phyloP scores from a whole-genome alignment of 768 basidiomycete genomes.

The Suillus discolor region DNA sequence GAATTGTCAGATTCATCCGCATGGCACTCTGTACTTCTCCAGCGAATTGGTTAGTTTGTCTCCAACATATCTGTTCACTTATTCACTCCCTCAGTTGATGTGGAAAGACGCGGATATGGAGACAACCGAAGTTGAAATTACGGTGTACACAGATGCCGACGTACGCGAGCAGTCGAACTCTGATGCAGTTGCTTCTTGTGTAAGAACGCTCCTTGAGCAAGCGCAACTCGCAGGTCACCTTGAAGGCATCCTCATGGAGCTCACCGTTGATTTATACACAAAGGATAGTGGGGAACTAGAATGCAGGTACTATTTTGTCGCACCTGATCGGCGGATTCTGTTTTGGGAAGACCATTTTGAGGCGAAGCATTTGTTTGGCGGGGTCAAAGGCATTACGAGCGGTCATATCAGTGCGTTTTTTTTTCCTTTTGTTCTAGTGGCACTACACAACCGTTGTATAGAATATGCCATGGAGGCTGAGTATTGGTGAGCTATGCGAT shows the following conservation, averaged over 20 bases:
- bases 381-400: neutral
- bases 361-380: neutral
- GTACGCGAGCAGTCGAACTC: neutral
- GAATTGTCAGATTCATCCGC: neutral
- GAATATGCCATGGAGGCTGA: constrained; percentile 3
- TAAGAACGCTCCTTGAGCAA: neutral
- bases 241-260: neutral
- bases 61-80: neutral
- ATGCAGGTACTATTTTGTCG: neutral
- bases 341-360: neutral
- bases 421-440: neutral
- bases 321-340: constrained; percentile 1
- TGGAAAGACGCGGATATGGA: neutral
- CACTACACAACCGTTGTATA: neutral
- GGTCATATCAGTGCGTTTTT: neutral
- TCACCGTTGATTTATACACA: neutral
- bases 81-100: neutral
- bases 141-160: neutral
- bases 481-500: neutral
- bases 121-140: neutral
- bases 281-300: neutral
- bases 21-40: neutral
- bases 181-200: neutral
- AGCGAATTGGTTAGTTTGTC: neutral
- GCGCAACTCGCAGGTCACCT: neutral